phyloP scores from a whole-genome alignment of 352 stramenopile species.

The Pythium aquatile region DNA sequence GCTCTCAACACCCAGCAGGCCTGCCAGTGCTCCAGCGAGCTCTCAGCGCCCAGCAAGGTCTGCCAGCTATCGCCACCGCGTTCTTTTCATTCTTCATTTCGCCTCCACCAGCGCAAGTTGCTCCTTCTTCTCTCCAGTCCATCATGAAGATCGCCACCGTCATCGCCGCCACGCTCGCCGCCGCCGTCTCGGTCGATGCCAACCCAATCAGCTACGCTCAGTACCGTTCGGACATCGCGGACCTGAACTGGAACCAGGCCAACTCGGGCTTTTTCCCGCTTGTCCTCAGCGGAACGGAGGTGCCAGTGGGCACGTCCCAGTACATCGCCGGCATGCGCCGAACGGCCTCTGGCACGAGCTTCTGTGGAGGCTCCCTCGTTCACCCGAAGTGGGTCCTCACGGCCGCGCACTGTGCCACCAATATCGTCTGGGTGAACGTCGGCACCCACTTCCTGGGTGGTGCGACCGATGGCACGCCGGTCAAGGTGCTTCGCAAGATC shows the following conservation, averaged over 20 bases:
- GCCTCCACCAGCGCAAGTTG: slow-evolving; percentile 10
- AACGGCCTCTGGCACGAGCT: slow-evolving; percentile 8
- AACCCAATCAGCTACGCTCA: slow-evolving; percentile 11
- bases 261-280: slow-evolving; percentile 17
- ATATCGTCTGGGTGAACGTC: slow-evolving; percentile 26
- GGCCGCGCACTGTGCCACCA: slow-evolving; percentile 29
- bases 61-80: not conserved
- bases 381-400: slow-evolving; percentile 33
- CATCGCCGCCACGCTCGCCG: slow-evolving; percentile 10
- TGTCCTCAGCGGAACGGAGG: slow-evolving; percentile 26
- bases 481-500: slow-evolving; percentile 28
- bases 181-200: slow-evolving; percentile 6
- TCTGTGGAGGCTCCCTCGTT: slow-evolving; percentile 35
- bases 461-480: slow-evolving; percentile 21
- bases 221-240: slow-evolving; percentile 19
- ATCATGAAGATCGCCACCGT: slow-evolving; percentile 19
- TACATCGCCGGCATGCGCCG: slow-evolving; percentile 23
- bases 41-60: not conserved
- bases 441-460: slow-evolving; percentile 30
- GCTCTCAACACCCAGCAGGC: too few species aligned
- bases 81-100: slow-evolving; percentile 11
- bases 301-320: slow-evolving; percentile 20
- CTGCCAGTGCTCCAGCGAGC: too few species aligned
- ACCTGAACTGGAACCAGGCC: slow-evolving; percentile 12
- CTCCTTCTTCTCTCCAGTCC: not conserved